Evolutionary conservation across 441 rosid species (phyloP), one percentile per base, ranked within the genome.

Genomic region (Melastoma candidum): DNA sequence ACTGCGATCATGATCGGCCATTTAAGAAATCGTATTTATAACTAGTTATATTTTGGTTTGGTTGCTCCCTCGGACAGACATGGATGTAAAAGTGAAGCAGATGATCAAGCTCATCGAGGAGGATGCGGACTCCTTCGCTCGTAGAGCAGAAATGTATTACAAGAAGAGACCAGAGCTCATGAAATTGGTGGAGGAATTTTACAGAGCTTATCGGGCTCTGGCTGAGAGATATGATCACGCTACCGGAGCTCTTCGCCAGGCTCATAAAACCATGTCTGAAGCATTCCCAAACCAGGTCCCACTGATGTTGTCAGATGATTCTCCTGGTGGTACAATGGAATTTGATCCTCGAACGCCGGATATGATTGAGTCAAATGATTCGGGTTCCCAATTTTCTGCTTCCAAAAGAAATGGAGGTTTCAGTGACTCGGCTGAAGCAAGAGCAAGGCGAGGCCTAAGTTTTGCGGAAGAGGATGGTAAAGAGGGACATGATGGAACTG

Each of bases 191-290:
- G 98, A 92, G 77, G 98, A 92, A 72, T 88, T 92, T 64, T 92
- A 88, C 68, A 71, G 98, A 68, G 97, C 94, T 3, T 94, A 94
- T 56, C 95, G 99, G 69, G 95, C 96, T 27, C 71, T 94, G 71
- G 97, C 99, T 60, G 99, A 85, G 74, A 80, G 99, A 77, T 94
- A 94, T 55, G 94, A 87, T 75, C 82, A 94, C 70, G 99, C 99
- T 1, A 93, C 96, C 0, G 95, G 90, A 47, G 96, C 73, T 44
- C 71, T 93, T 48, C 94, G 80, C 63, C 98, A 92, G 67, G 95
- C 95, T 53, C 98, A 92, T 61, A 70, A 71, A 65, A 79, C 95
- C 52, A 80, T 93, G 93, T 72, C 90, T 26, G 96, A 89, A 77
- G 97, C 84, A 11, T 87, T 89, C 68, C 97, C 99, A 11, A 85